These are phyloP conservation scores for Leucocoprinus birnbaumii DNA, from an alignment of 768 basidiomycete genomes.

Conservation along the genomic window DNA sequence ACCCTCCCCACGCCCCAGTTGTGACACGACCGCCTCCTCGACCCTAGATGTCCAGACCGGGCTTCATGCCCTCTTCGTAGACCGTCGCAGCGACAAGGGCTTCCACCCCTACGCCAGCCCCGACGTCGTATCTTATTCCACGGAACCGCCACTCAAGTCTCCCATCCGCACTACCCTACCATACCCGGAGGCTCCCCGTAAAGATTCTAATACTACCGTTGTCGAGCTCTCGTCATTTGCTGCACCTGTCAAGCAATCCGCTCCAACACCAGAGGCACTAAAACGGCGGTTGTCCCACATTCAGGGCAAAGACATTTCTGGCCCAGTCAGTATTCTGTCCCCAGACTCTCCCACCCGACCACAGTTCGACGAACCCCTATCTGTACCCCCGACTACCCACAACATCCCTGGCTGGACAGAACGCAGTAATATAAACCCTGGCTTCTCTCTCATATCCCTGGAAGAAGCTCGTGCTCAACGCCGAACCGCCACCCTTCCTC, in stretches of 20 bases:
- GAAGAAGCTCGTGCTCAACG: constrained; percentile 79
- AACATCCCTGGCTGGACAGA: constrained; percentile 52
- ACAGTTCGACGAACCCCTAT: constrained; percentile 21
- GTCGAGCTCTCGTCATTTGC: constrained; percentile 35
- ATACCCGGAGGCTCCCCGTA: constrained; percentile 33
- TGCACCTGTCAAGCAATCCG: constrained; percentile 30
- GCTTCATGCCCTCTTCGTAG: constrained; percentile 13
- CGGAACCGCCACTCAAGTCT: constrained; percentile 27
- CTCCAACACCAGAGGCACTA: constrained; percentile 30
- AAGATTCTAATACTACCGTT: constrained; percentile 51
- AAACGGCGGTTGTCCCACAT: constrained; percentile 32
- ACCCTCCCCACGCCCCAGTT: constrained; percentile 15
- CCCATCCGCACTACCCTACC: constrained; percentile 24
- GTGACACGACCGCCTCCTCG: constrained; percentile 5
- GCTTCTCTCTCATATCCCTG: constrained; percentile 68
- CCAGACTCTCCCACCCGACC: constrained; percentile 17
- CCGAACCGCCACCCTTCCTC: constrained; percentile 41
- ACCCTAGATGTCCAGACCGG: constrained; percentile 9
- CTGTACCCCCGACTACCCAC: constrained; percentile 22
- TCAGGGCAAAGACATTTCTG: constrained; percentile 53
- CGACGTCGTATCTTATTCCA: constrained; percentile 47
- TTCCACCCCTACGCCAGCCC: constrained; percentile 83
- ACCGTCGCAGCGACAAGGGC: constrained; percentile 27
- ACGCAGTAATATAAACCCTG: constrained; percentile 37
- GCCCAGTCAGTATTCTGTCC: constrained; percentile 42